phyloP scores from a whole-genome alignment of 176 grass and related monocot genomes.

The Typha latifolia region DNA sequence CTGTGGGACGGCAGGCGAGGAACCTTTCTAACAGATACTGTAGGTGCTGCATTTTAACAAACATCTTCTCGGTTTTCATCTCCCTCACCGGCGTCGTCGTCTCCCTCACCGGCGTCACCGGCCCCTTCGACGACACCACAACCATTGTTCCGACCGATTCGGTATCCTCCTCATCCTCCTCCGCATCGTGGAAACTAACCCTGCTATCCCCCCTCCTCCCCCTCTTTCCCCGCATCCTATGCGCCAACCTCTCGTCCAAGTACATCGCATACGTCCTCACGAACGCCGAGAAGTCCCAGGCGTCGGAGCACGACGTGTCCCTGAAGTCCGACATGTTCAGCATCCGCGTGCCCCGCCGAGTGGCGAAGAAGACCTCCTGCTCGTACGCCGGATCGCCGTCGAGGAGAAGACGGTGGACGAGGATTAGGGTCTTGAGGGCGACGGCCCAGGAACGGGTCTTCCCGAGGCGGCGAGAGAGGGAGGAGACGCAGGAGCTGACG shows the following conservation, averaged over 20 bases:
- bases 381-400: slow-evolving; percentile 52
- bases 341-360: slow-evolving; percentile 34
- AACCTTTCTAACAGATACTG: slow-evolving; percentile 65
- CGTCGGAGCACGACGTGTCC: slow-evolving; percentile 24
- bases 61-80: slow-evolving; percentile 59
- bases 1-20: slow-evolving; percentile 63
- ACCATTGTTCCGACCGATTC: background rate
- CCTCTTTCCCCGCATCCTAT: slow-evolving; percentile 29
- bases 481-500: slow-evolving; percentile 36
- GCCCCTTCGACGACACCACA: no score
- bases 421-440: slow-evolving; percentile 72
- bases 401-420: slow-evolving; percentile 75
- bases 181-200: slow-evolving; percentile 47
- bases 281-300: slow-evolving; percentile 53
- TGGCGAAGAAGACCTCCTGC: slow-evolving; percentile 61
- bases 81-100: slow-evolving; percentile 41
- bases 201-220: no score
- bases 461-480: slow-evolving; percentile 51
- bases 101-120: slow-evolving; percentile 1
- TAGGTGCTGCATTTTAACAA: slow-evolving; percentile 40
- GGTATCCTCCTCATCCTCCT: slow-evolving; percentile 22
- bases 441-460: slow-evolving; percentile 68
- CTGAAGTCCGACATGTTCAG: slow-evolving; percentile 61
- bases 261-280: slow-evolving; percentile 57
- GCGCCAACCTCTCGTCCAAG: slow-evolving; percentile 59